Percentiles rank a stretch among this genome's conserved stretches.
Conservation (phyloP, 177 flowering plant species). For the Vitis hybrid region DNA sequence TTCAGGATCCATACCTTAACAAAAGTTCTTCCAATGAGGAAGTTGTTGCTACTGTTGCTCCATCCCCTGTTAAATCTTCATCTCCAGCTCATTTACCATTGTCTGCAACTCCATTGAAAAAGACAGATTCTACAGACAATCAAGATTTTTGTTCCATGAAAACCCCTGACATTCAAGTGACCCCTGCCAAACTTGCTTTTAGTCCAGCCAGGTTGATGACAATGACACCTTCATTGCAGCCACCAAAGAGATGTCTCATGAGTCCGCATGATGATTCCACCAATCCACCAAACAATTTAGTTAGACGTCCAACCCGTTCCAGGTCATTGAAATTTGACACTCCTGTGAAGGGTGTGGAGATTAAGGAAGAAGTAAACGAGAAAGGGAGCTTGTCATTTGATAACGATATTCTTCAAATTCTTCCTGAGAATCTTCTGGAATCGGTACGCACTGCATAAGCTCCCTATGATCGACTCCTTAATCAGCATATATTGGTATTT, state of each 20-base stretch:
- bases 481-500: too few relatives aligned
- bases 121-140: constrained; percentile 7
- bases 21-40: constrained; percentile 14
- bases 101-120: constrained; percentile 30
- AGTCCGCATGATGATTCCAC: constrained; percentile 44
- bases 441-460: constrained; percentile 46
- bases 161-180: constrained; percentile 19
- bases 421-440: constrained; percentile 53
- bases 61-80: constrained; percentile 18
- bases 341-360: constrained; percentile 42
- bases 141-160: constrained; percentile 15
- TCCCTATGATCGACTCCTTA: too few relatives aligned
- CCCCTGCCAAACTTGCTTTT: constrained; percentile 49
- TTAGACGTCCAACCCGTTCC: constrained; percentile 35
- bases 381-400: constrained; percentile 19
- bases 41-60: constrained; percentile 12
- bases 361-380: constrained; percentile 18
- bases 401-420: constrained; percentile 44
- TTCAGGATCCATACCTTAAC: constrained; percentile 2
- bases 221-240: constrained; percentile 49
- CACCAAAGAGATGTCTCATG: constrained; percentile 58
- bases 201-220: constrained; percentile 56
- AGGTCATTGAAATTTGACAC: constrained; percentile 60
- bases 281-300: constrained; percentile 38
- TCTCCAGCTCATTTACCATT: constrained; percentile 8